A percentile compares a stretch with the other conserved stretches of the same genome.
phyloP scores from a whole-genome alignment of 345 rosid species.

The Pseudoturritis turrita region DNA sequence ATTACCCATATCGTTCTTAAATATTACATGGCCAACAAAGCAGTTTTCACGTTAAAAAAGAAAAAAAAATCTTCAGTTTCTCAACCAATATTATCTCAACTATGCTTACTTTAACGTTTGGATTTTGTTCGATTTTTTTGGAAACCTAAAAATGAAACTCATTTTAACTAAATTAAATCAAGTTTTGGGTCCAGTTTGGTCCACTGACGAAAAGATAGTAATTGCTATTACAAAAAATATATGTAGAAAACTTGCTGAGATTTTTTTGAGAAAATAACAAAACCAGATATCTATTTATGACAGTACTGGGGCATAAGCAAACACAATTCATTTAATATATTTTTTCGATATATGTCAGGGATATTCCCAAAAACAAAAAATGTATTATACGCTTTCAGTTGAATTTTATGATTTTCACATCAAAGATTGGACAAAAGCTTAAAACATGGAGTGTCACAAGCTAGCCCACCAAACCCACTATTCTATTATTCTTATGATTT shows the following conservation, averaged over 20 bases:
- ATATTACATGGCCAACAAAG: background rate
- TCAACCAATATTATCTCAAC: too few species aligned
- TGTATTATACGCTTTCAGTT: conserved; percentile 2
- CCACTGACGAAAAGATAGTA: too few species aligned
- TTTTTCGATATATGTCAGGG: background rate
- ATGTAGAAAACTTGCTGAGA: too few species aligned
- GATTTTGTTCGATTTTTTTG: too few species aligned
- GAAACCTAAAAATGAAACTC: too few species aligned
- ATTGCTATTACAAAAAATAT: too few species aligned
- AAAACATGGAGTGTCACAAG: background rate
- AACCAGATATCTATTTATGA: background rate
- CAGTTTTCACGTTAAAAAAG: too few species aligned
- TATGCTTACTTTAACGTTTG: too few species aligned
- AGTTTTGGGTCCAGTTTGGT: too few species aligned
- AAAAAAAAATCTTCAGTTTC: too few species aligned
- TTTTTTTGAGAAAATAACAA: background rate
- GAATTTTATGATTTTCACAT: background rate
- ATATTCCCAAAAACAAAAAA: background rate
- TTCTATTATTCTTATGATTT: background rate
- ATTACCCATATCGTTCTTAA: too few species aligned
- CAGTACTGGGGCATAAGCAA: background rate
- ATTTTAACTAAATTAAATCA: too few species aligned
- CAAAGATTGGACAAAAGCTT: background rate
- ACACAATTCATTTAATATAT: background rate
- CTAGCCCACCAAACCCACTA: background rate